Evolutionary conservation across 495 filamentous ascomycete species (phyloP), one percentile per base, ranked within the genome.

Genomic region (Penicillium malachiteum): DNA sequence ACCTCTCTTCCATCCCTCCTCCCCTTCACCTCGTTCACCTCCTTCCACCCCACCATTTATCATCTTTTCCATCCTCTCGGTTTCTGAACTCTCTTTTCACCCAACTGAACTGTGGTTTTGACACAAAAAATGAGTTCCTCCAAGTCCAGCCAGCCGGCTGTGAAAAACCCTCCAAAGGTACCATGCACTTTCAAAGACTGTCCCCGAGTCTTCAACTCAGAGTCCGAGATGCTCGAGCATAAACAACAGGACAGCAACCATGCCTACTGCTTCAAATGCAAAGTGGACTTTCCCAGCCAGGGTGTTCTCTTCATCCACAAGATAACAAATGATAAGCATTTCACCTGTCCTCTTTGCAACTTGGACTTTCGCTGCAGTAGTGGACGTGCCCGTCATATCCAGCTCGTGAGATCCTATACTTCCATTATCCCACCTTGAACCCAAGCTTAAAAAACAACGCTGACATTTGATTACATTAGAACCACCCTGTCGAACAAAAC

Each of bases 201-300:
- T 65, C 75, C 76, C 0, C 82, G 71, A 48, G 71, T 74, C 3
- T 96, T 96, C 66, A 76, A 83, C 45, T 71, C 66, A 3, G 50
- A 55, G 8, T 53, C 63, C 6, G 67, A 65, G 1, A 76, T 84
- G 73, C 70, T 66, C 30, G 51, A 59, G 1, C 82, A 86, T 65
- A 84, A 84, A 54, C 50, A 50, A 0, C 30, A 56, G 14, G 62
- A 69, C 26, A n/a, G 56, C 9, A 57, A 74, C 0, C 81, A 84
- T 50, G 70, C 78, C 43, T 84, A 79, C 59, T 85, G 82, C 67
- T 41, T 50, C 18, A 56, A 67, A 21, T 84, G 82, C 57, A 68
- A 84, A 44, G 43, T 73, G 26, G 80, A 84, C 63, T 82, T 74
- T 52, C 50, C 57, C 0, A 63, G 72, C 44, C 76, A 70, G 17